Percentiles rank a stretch among this genome's conserved stretches.
These are phyloP conservation scores for Colletotrichum musicola DNA, from an alignment of 2,329 filamentous ascomycete species.

Conservation along the genomic window DNA sequence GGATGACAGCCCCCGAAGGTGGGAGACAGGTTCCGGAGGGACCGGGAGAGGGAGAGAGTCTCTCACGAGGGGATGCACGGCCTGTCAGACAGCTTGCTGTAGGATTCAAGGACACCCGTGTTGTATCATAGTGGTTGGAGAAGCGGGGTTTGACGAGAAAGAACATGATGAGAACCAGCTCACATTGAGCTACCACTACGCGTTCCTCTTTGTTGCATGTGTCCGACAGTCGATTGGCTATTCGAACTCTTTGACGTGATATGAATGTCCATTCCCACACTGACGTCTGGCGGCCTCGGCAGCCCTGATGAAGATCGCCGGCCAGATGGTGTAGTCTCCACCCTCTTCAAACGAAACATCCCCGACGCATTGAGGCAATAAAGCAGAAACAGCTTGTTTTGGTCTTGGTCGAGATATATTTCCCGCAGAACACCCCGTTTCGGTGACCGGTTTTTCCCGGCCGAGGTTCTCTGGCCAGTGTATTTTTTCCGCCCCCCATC, in stretches of 20 bases:
- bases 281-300: conserved; percentile 16
- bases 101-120: conserved; percentile 38
- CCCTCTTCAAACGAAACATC: conserved; percentile 16
- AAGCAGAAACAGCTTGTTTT: not conserved
- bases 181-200: conserved; percentile 26
- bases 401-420: too few relatives aligned
- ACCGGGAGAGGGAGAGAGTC: conserved; percentile 16
- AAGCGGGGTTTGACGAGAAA: conserved; percentile 36
- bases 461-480: too few relatives aligned
- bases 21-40: conserved; percentile 27
- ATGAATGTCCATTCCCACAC: not conserved
- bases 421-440: too few relatives aligned
- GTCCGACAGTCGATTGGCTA: not conserved
- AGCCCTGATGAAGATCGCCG: conserved; percentile 23
- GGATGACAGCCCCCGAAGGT: conserved; percentile 19
- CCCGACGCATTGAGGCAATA: conserved; percentile 6
- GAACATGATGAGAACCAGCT: conserved; percentile 34
- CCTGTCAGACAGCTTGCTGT: conserved; percentile 34
- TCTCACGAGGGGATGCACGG: conserved; percentile 22
- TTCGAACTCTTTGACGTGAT: not conserved
- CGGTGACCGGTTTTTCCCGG: too few relatives aligned
- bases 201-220: not conserved
- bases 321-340: conserved; percentile 22
- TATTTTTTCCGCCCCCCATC: too few relatives aligned
- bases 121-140: conserved; percentile 40